These are phyloP conservation scores for Boeremia exigua DNA, from an alignment of 2,329 filamentous ascomycete species.

Conservation along the genomic window DNA sequence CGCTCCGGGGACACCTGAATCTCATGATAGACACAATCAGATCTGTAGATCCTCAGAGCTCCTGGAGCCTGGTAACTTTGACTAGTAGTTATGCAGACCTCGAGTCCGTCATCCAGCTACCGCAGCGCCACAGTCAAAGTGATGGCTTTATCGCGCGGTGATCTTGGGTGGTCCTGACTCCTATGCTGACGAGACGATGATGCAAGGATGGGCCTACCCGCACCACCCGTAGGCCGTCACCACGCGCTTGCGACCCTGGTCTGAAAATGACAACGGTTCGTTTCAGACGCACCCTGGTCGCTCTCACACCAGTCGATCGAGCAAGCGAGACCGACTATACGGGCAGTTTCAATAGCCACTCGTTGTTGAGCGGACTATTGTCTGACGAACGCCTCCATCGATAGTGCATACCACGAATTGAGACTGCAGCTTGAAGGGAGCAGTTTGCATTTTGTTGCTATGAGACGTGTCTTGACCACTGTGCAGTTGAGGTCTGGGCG, in stretches of 20 bases:
- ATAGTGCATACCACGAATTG: constrained; percentile 1
- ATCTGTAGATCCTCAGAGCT: not conserved
- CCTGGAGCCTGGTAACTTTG: constrained; percentile 1
- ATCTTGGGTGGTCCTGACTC: constrained; percentile 9
- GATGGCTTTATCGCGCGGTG: not conserved
- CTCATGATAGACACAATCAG: not conserved
- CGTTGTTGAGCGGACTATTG: constrained; percentile 10
- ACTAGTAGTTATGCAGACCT: not conserved
- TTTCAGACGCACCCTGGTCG: constrained; percentile 33
- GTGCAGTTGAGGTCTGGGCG: not conserved
- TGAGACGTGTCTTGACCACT: constrained; percentile 4
- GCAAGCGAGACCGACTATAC: constrained; percentile 12
- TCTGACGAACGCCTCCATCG: constrained; percentile 16
- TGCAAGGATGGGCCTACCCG: constrained; percentile 25
- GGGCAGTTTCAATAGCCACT: constrained; percentile 8
- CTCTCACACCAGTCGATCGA: constrained; percentile 16
- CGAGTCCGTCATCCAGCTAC: not conserved
- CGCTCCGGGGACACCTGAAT: not conserved
- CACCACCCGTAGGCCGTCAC: not conserved
- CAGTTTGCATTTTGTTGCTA: not conserved
- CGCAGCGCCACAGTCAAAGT: constrained; percentile 5
- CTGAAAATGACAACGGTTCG: constrained; percentile 26
- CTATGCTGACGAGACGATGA: constrained; percentile 13
- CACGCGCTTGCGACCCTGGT: constrained; percentile 23
- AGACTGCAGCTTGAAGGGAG: not conserved